These are phyloP conservation scores for Epichloe gansuensis DNA, from an alignment of 2,329 filamentous ascomycete genomes.

Conservation along the genomic window DNA sequence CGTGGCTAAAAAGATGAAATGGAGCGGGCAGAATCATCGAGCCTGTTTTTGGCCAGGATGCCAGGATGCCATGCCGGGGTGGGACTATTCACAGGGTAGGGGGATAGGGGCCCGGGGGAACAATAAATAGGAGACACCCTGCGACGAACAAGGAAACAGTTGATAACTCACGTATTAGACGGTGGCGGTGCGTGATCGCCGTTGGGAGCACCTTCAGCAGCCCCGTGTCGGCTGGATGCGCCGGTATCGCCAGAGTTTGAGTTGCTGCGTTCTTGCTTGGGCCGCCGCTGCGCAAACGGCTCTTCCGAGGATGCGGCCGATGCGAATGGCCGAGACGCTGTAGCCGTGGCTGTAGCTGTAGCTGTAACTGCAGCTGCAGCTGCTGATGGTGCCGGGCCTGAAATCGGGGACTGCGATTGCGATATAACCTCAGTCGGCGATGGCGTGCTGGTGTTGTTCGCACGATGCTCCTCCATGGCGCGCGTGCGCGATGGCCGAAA, in stretches of 20 bases:
- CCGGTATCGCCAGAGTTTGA: not conserved
- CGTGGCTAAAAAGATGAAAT: no score
- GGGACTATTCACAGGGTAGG: not conserved
- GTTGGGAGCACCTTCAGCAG: not conserved
- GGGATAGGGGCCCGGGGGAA: not conserved
- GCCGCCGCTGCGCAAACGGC: not conserved
- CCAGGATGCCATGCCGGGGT: no score
- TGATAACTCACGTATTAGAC: conserved; percentile 3
- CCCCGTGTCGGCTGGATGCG: not conserved
- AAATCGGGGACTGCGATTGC: conserved; percentile 4
- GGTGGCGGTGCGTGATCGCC: conserved; percentile 1
- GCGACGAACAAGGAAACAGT: not conserved
- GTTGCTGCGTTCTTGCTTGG: not conserved
- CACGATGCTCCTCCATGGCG: conserved; percentile 6
- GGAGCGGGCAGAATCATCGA: no score
- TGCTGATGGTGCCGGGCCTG: not conserved
- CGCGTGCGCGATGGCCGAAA: not conserved
- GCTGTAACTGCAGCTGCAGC: not conserved
- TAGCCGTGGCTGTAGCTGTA: not conserved
- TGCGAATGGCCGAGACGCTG: not conserved
- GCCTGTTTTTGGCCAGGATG: no score
- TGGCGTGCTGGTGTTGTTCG: conserved; percentile 2
- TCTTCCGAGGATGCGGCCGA: not conserved
- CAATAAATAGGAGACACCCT: not conserved
- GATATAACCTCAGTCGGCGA: not conserved